Evolutionary conservation across 805 yeast genomes (phyloP).

Genomic region (Candida insectorum): DNA sequence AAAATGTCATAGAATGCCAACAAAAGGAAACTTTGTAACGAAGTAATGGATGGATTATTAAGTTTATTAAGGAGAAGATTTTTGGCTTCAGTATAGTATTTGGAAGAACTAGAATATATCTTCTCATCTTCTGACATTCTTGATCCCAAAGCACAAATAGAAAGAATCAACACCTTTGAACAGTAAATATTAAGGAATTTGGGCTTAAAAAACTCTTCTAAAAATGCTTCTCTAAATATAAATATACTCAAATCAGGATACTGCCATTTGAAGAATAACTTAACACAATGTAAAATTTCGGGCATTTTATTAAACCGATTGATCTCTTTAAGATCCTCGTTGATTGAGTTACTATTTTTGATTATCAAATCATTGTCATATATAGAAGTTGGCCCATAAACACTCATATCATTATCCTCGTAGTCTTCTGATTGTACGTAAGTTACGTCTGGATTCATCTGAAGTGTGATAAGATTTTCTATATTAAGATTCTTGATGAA

Average conservation of each 20-base stretch:
- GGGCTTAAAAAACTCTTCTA: constrained; percentile 59
- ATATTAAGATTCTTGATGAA: constrained; percentile 3
- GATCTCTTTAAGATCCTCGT: constrained; percentile 14
- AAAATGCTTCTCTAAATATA: constrained; percentile 60
- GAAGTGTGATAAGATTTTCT: not conserved
- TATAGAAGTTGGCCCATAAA: constrained; percentile 46
- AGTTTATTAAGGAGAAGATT: constrained; percentile 36
- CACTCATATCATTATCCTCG: constrained; percentile 27
- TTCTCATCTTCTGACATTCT: constrained; percentile 43
- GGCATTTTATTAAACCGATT: constrained; percentile 32
- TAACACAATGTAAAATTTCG: constrained; percentile 33
- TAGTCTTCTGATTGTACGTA: constrained; percentile 6
- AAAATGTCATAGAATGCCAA: constrained; percentile 62
- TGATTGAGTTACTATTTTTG: constrained; percentile 12
- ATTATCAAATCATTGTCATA: constrained; percentile 27
- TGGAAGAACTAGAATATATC: constrained; percentile 37
- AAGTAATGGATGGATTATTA: constrained; percentile 48
- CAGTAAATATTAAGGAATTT: constrained; percentile 51
- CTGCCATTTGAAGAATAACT: constrained; percentile 58
- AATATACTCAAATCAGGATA: constrained; percentile 64
- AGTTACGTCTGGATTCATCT: not conserved
- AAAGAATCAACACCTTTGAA: constrained; percentile 49
- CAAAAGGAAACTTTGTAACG: constrained; percentile 56
- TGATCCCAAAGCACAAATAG: constrained; percentile 60
- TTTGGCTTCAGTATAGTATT: constrained; percentile 48